phyloP scores from a whole-genome alignment of 495 filamentous ascomycete genomes.

The Penicillium cataractarum region DNA sequence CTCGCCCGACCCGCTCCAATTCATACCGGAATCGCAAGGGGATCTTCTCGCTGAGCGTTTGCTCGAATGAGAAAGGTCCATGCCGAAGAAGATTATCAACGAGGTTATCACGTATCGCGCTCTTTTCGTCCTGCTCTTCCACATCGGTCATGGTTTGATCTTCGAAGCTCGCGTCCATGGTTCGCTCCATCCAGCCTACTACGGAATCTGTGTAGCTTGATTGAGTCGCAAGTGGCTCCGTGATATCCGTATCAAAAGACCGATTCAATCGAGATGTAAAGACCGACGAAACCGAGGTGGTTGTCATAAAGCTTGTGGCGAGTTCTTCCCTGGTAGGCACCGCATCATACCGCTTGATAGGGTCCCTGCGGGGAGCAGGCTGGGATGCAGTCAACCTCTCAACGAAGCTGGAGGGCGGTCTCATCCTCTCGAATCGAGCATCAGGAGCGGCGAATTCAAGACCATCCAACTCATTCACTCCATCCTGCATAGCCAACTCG shows the following conservation, averaged over 20 bases:
- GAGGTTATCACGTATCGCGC: slow-evolving; percentile 28
- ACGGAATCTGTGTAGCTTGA: slow-evolving; percentile 41
- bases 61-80: slow-evolving; percentile 40
- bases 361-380: slow-evolving; percentile 10
- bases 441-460: background rate
- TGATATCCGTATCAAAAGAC: slow-evolving; percentile 40
- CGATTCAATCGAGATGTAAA: slow-evolving; percentile 25
- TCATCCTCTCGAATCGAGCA: background rate
- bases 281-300: slow-evolving; percentile 22
- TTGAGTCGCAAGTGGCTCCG: slow-evolving; percentile 33
- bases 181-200: slow-evolving; percentile 18
- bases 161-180: background rate
- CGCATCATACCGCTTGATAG: background rate
- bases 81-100: slow-evolving; percentile 31
- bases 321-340: slow-evolving; percentile 19
- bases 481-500: background rate
- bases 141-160: slow-evolving; percentile 2
- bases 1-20: slow-evolving; percentile 41
- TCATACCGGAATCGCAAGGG: slow-evolving; percentile 51
- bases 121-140: background rate
- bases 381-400: slow-evolving; percentile 28
- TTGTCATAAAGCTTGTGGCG: slow-evolving; percentile 34
- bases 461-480: background rate
- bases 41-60: slow-evolving; percentile 32
- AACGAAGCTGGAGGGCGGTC: slow-evolving; percentile 20